Percentiles rank a stretch among this genome's conserved stretches.
These are phyloP conservation scores for Pichia sp. DNA, from an alignment of 1,139 yeast genomes.

Conservation along the genomic window DNA sequence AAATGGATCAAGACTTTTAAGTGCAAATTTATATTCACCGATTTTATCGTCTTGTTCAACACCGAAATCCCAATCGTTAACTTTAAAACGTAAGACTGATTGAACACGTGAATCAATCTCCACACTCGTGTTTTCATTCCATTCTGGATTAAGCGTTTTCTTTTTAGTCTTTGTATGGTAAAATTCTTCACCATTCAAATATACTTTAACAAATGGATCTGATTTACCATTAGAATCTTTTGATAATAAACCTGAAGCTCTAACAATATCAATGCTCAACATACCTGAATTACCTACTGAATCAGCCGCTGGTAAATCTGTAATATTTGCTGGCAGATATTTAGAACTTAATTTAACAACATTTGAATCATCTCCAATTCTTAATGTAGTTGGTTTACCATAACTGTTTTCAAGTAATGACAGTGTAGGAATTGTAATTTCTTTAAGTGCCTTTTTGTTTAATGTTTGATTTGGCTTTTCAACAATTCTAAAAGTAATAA, in stretches of 20 bases:
- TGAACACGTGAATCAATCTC: conserved; percentile 55
- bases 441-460: conserved; percentile 56
- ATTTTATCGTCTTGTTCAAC: conserved; percentile 75
- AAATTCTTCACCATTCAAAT: conserved; percentile 56
- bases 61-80: conserved; percentile 91
- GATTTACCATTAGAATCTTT: conserved; percentile 90
- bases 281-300: conserved; percentile 71
- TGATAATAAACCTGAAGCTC: conserved; percentile 67
- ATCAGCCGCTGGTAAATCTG: conserved; percentile 67
- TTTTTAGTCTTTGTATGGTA: conserved; percentile 75
- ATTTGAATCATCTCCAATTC: conserved; percentile 39
- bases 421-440: conserved; percentile 58
- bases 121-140: conserved; percentile 53
- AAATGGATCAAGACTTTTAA: conserved; percentile 50
- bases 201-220: conserved; percentile 78
- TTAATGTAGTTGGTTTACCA: conserved; percentile 50
- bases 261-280: conserved; percentile 53
- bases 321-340: conserved; percentile 69
- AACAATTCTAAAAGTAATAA: conserved; percentile 53
- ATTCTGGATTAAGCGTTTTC: conserved; percentile 81
- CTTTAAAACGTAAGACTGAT: conserved; percentile 50
- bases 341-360: conserved; percentile 56
- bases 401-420: conserved; percentile 65
- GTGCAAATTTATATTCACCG: conserved; percentile 57
- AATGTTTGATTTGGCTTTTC: conserved; percentile 48